These are phyloP conservation scores for Penicillium bovifimosum DNA, from an alignment of 495 filamentous ascomycete species.

Conservation along the genomic window DNA sequence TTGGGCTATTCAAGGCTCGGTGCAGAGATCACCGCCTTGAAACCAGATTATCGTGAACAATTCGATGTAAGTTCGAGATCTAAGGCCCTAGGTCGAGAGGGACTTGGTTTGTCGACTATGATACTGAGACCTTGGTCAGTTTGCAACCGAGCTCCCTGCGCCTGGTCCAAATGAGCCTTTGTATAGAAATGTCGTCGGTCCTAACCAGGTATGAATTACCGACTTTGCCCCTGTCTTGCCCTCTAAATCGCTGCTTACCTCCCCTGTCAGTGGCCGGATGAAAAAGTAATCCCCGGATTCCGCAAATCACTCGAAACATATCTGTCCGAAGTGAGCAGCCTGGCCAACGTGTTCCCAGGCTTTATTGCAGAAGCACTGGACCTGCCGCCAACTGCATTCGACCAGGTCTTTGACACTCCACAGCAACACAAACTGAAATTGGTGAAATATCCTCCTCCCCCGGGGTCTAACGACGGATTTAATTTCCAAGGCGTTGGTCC, in stretches of 20 bases:
- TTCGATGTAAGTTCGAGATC: slow-evolving; percentile 66
- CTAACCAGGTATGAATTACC: slow-evolving; percentile 49
- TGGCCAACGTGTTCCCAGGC: slow-evolving; percentile 71
- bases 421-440: slow-evolving; percentile 91
- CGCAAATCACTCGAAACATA: slow-evolving; percentile 65
- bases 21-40: slow-evolving; percentile 42
- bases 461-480: slow-evolving; percentile 19
- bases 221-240: neutral
- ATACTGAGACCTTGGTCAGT: slow-evolving; percentile 17
- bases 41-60: slow-evolving; percentile 63
- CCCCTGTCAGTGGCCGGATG: slow-evolving; percentile 65
- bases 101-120: too few species aligned
- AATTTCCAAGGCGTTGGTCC: slow-evolving; percentile 67
- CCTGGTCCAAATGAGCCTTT: slow-evolving; percentile 59
- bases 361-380: slow-evolving; percentile 85
- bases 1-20: slow-evolving; percentile 49
- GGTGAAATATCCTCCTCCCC: slow-evolving; percentile 72
- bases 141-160: slow-evolving; percentile 59
- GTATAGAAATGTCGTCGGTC: slow-evolving; percentile 75
- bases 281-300: slow-evolving; percentile 63
- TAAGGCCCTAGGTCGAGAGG: neutral
- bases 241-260: neutral
- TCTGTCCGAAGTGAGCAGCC: slow-evolving; percentile 61
- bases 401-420: slow-evolving; percentile 64
- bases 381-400: slow-evolving; percentile 65